Evolutionary conservation across 768 basidiomycete species (phyloP).

Genomic region (Tylopilus subfusipes): DNA sequence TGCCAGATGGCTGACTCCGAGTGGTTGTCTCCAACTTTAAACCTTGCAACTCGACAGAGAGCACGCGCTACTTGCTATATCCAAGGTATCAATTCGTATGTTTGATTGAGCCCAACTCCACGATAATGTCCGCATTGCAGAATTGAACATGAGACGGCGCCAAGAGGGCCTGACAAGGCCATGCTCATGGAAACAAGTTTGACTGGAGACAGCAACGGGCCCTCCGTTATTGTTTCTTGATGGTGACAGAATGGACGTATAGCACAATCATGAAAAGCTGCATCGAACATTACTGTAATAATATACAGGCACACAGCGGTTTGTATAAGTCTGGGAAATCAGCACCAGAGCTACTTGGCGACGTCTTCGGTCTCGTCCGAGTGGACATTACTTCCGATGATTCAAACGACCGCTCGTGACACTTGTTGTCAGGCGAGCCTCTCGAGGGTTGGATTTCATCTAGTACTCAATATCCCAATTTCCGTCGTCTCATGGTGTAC

Average conservation of each 20-base stretch:
- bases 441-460: not conserved
- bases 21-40: not conserved
- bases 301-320: too few species aligned
- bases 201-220: not conserved
- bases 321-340: not conserved
- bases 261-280: not conserved
- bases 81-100: not conserved
- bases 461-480: not conserved
- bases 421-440: not conserved
- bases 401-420: not conserved
- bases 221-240: not conserved
- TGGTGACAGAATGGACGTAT: not conserved
- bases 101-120: not conserved
- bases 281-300: too few species aligned
- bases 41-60: not conserved
- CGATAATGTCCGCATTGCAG: not conserved
- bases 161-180: not conserved
- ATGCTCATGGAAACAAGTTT: not conserved
- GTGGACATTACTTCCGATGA: not conserved
- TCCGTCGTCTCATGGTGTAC: not conserved
- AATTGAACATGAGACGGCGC: not conserved
- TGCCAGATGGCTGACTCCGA: not conserved
- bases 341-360: not conserved
- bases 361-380: not conserved
- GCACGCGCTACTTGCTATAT: too few species aligned